These are phyloP conservation scores for Plasmodium cynomolgi DNA, from an alignment of 169 alveolate genomes.

Conservation along the genomic window DNA sequence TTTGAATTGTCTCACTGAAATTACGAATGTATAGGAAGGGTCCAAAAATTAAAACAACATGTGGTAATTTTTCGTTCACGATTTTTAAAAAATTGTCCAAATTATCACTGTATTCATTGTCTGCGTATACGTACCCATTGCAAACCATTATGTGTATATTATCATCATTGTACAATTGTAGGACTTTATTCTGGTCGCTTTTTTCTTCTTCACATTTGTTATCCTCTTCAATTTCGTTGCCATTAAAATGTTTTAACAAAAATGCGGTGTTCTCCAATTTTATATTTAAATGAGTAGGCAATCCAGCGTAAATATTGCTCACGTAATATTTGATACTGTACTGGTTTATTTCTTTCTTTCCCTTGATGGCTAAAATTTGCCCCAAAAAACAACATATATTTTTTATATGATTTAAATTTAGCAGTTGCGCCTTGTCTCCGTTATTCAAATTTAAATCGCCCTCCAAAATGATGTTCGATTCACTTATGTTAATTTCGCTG, in stretches of 20 bases:
- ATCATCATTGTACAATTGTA: conserved; percentile 69
- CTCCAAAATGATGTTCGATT: conserved; percentile 70
- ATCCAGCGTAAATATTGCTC: conserved; percentile 63
- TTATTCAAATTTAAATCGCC: conserved; percentile 47
- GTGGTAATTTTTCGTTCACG: conserved; percentile 73
- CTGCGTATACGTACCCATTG: conserved; percentile 69
- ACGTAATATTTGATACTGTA: conserved; percentile 71
- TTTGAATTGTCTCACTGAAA: conserved; percentile 75
- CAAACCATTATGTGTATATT: conserved; percentile 69
- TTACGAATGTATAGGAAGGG: conserved; percentile 75
- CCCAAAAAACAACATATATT: conserved; percentile 69
- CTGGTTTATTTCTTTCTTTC: conserved; percentile 74
- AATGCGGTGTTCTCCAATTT: conserved; percentile 29
- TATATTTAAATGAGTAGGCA: conserved; percentile 65
- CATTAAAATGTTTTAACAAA: conserved; percentile 68
- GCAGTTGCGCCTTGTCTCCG: conserved; percentile 74
- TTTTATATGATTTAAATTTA: conserved; percentile 58
- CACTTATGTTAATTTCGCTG: conserved; percentile 68
- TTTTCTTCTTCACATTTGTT: conserved; percentile 9
- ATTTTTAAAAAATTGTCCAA: conserved; percentile 59
- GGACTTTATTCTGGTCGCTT: conserved; percentile 10
- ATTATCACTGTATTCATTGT: conserved; percentile 64
- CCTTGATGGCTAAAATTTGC: conserved; percentile 73
- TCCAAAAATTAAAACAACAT: conserved; percentile 73
- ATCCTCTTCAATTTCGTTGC: conserved; percentile 71